Base-by-base conservation (phyloP, 1,284 basidiomycete genomes). In the Melanopsichium pennsylvanicum region DNA sequence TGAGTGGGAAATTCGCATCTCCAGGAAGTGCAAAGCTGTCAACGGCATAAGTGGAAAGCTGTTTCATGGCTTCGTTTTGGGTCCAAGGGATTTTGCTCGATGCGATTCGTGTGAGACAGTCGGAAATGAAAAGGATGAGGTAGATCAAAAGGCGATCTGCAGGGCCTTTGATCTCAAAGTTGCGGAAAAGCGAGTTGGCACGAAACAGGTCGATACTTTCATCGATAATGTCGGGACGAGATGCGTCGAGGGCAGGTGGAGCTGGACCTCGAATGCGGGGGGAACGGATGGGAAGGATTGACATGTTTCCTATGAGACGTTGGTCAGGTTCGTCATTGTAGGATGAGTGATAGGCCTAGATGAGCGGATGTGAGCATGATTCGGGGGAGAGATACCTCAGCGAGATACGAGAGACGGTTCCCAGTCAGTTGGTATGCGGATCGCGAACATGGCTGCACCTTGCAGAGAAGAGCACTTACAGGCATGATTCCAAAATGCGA, bases 91-190 rank as follows among this genome's bases (percentile, higher is more conserved):
- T 50, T 33, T 80, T 71, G 27, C 63, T 52, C 5, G 61, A 35
- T 4, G 81, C 63, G 47, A 82, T 69, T 70, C 76, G 58, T 41
- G 91, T 87, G 46, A 99, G 88, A 81, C 96, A 98, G 84, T 98
- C 96, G 38, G 93, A 97, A 80, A 97, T 90, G 84, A 91, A 99
- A 80, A 99, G 90, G 82, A 97, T 97, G 74, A 98, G 88, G 82
- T 98, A 89, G 85, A 99, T 98, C 78, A 99, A 86, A n/a, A 76
- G 88, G 49, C 96, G 89, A 85, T 99, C 96, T 40, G 94, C 95
- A 46, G 92, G 90, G 22, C 96, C 79, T 83, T 97, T 97, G 87
- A 99, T 98, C 85, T 99, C 96, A 81, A 98, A 99, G 85, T 98
- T 98, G 79, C 96, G 90, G 84, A 99, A 99, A 63, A 99, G 89